These are phyloP conservation scores for Saprolegnia diclina DNA, from an alignment of 352 stramenopile species.

Conservation along the genomic window DNA sequence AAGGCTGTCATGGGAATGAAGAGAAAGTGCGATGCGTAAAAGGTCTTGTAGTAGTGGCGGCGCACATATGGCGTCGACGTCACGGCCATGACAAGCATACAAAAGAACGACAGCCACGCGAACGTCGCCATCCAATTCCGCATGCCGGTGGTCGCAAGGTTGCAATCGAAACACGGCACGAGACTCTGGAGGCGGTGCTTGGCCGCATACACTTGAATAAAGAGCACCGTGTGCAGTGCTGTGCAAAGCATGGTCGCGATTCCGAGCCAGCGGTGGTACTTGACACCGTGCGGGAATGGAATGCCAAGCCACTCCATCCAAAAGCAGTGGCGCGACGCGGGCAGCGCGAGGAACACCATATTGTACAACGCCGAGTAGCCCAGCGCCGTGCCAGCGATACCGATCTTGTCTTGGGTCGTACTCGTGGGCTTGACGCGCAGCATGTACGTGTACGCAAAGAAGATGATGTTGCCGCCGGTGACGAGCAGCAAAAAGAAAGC, in stretches of 20 bases:
- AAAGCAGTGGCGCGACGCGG: conserved; percentile 66
- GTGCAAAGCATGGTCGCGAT: conserved; percentile 62
- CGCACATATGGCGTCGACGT: conserved; percentile 47
- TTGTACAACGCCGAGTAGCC: conserved; percentile 9
- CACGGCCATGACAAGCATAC: conserved; percentile 63
- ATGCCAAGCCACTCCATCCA: conserved; percentile 81
- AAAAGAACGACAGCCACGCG: conserved; percentile 60
- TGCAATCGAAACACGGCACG: conserved; percentile 64
- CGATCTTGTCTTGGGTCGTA: background rate
- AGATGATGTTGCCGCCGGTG: conserved; percentile 41
- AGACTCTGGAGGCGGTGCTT: conserved; percentile 45
- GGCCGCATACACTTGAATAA: conserved; percentile 65
- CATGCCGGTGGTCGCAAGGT: conserved; percentile 52
- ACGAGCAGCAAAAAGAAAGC: conserved; percentile 44
- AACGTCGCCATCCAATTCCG: conserved; percentile 67
- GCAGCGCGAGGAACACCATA: conserved; percentile 29
- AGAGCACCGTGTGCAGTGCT: conserved; percentile 54
- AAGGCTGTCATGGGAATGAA: conserved; percentile 63
- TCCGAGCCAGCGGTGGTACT: conserved; percentile 84
- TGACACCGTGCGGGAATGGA: conserved; percentile 81
- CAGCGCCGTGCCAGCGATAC: background rate
- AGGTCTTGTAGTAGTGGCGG: conserved; percentile 57
- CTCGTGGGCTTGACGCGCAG: background rate
- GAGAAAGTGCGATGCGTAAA: conserved; percentile 63
- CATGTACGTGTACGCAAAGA: conserved; percentile 35